Base-by-base conservation (phyloP, 176 grass and related monocot genomes). In the Triticum turgidum region DNA sequence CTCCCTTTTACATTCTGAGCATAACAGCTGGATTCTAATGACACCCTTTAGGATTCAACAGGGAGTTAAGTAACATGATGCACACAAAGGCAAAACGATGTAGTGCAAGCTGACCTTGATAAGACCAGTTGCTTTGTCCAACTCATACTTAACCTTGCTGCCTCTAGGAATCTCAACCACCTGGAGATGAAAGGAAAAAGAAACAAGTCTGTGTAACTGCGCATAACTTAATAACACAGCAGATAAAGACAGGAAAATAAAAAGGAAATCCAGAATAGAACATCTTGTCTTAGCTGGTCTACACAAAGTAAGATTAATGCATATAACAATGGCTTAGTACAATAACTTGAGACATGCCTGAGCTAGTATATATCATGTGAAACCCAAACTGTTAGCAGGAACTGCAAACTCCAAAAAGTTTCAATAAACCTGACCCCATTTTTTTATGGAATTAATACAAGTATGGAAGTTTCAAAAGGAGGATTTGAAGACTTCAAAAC, bases 91-190 rank as follows among this genome's bases (percentile, higher is more conserved):
- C 29, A 54, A 82, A 82, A 39, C 13, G 11, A 82, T 77, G 35
- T 5, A 38, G 11, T 67, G 42, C 49, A n/a, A 74, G 1, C 27
- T 76, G 66, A 98, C 96, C 93, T 98, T 98, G 82, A 98, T 98
- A 56, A 98, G 93, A 69, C 96, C 93, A 82, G 67, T 94, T 34
- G 52, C 22, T 83, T 98, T 98, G 84, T 98, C 96, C 74, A 98
- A 69, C 49, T 98, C 96, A 86, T 98, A 94, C 83, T 98, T 98
- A 38, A 98, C 96, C 86, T 98, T 98, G 86, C 91, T 95, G 44
- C 96, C 96, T 79, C 96, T 98, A 51, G 93, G 82, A 89, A 98
- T 98, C 87, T 98, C 95, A 84, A 98, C 75, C 20, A 98, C 95
- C 95, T 98, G 86, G 45, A 18, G 83, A 44, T 91, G 35, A 15